phyloP scores from a whole-genome alignment of 768 basidiomycete genomes.

The Coprinellus micaceus region DNA sequence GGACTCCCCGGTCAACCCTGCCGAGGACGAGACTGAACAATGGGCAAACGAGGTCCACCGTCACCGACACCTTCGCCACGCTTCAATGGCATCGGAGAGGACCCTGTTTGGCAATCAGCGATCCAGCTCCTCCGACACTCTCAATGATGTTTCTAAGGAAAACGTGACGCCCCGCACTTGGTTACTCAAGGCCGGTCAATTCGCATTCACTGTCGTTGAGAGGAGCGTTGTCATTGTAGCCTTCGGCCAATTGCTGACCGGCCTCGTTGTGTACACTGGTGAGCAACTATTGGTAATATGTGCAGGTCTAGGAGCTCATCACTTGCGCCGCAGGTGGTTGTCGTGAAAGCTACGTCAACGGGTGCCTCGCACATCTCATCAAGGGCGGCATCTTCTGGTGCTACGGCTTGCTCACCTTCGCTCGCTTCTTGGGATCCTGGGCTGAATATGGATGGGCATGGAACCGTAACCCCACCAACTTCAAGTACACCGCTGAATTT shows the following conservation, averaged over 20 bases:
- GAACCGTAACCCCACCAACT: conserved; percentile 64
- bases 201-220: conserved; percentile 53
- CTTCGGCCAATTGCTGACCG: conserved; percentile 60
- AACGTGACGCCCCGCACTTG: conserved; percentile 15
- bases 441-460: conserved; percentile 92
- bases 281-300: conserved; percentile 8
- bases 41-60: conserved; percentile 51
- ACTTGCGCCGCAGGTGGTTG: conserved; percentile 56
- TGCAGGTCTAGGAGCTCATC: conserved; percentile 6
- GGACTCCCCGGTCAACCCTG: conserved; percentile 24
- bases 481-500: conserved; percentile 65
- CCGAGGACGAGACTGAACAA: conserved; percentile 41
- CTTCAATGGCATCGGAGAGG: conserved; percentile 48
- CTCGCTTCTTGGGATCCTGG: conserved; percentile 90
- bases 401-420: conserved; percentile 85
- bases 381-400: conserved; percentile 93
- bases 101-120: conserved; percentile 48
- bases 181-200: conserved; percentile 41
- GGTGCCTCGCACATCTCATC: conserved; percentile 87
- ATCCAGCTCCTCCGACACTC: conserved; percentile 53
- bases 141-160: conserved; percentile 36
- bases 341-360: conserved; percentile 71
- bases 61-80: conserved; percentile 41
- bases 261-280: conserved; percentile 79
- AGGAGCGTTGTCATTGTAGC: conserved; percentile 68